A percentile compares a stretch with the other conserved stretches of the same genome.
phyloP scores from a whole-genome alignment of 768 basidiomycete genomes.

The Tylopilus sp. region DNA sequence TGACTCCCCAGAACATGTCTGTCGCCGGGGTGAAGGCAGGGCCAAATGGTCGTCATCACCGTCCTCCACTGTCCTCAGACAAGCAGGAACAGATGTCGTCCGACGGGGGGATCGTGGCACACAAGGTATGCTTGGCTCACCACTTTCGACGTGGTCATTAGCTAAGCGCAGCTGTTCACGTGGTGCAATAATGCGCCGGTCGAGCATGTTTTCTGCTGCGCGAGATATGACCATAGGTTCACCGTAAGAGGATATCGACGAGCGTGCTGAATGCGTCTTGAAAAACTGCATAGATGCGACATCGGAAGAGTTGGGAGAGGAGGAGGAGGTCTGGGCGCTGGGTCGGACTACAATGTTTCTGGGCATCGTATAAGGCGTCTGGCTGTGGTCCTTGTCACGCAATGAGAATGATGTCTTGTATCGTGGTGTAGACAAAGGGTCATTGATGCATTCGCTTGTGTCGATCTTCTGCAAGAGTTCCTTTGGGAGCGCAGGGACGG shows the following conservation, averaged over 20 bases:
- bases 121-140: background rate
- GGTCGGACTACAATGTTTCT: slow-evolving; percentile 29
- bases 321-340: slow-evolving; percentile 52
- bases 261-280: slow-evolving; percentile 44
- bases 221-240: slow-evolving; percentile 37
- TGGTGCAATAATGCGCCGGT: slow-evolving; percentile 54
- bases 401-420: slow-evolving; percentile 1
- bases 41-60: slow-evolving; percentile 3
- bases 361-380: slow-evolving; percentile 1
- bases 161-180: slow-evolving; percentile 48
- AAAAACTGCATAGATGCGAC: slow-evolving; percentile 54
- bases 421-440: slow-evolving; percentile 8
- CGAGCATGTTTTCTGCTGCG: slow-evolving; percentile 30
- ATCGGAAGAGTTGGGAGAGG: slow-evolving; percentile 60
- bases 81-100: slow-evolving; percentile 17
- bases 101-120: slow-evolving; percentile 16
- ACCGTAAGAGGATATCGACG: slow-evolving; percentile 56
- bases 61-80: slow-evolving; percentile 5
- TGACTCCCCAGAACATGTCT: slow-evolving; percentile 13
- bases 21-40: slow-evolving; percentile 10
- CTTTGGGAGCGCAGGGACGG: slow-evolving; percentile 59
- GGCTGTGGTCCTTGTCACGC: slow-evolving; percentile 7
- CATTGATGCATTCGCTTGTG: slow-evolving; percentile 2
- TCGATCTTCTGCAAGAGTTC: slow-evolving; percentile 27
- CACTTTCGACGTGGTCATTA: slow-evolving; percentile 16